Conservation (phyloP, 495 filamentous ascomycete species). For the Neurospora discreta region DNA sequence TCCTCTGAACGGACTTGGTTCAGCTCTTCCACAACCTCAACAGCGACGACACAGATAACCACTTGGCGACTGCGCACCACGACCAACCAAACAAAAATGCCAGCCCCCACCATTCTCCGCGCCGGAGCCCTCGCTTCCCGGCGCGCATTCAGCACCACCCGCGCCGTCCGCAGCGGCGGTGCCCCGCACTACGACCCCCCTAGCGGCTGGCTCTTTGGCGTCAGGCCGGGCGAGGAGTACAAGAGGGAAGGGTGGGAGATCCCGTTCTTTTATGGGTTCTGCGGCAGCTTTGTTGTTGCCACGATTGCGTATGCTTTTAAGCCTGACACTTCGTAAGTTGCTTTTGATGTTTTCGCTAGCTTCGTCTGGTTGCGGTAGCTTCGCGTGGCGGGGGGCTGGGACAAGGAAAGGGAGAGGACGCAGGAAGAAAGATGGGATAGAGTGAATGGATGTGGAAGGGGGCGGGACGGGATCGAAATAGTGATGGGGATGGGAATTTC, state of each 20-base stretch:
- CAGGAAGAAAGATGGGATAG: no score
- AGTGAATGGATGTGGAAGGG: no score
- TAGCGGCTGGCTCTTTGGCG: constrained; percentile 78
- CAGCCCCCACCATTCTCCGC: not conserved
- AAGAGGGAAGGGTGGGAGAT: constrained; percentile 94
- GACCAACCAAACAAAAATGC: not conserved
- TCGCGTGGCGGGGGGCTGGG: no score
- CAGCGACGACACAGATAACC: no score
- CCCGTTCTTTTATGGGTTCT: constrained; percentile 80
- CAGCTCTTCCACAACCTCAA: no score
- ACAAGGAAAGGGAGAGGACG: no score
- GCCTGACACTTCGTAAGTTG: constrained; percentile 92
- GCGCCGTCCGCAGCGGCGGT: constrained; percentile 39
- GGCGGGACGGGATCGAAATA: no score
- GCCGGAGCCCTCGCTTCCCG: constrained; percentile 4
- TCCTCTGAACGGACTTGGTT: no score
- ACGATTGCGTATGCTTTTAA: constrained; percentile 88
- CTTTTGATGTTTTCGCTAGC: no score
- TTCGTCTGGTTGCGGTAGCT: no score
- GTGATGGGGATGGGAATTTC: no score
- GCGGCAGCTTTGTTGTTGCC: constrained; percentile 64
- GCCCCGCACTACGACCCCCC: constrained; percentile 83
- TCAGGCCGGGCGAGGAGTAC: constrained; percentile 88
- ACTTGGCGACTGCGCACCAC: no score
- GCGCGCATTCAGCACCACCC: constrained; percentile 25